A percentile compares a stretch with the other conserved stretches of the same genome.
Evolutionary conservation across 441 rosid species (phyloP).

Genomic region (Populus hybrid): DNA sequence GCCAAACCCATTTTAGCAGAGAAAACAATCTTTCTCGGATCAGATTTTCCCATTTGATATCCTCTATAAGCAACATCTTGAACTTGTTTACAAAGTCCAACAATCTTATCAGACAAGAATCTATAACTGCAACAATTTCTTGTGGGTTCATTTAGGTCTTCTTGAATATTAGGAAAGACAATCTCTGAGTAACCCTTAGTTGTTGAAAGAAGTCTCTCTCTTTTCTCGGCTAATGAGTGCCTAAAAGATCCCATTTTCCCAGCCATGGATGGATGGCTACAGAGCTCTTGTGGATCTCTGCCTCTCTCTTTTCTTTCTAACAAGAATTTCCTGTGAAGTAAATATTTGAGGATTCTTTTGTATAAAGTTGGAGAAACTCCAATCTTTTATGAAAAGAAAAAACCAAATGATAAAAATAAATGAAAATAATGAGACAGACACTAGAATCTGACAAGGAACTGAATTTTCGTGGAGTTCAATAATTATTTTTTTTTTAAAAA

Average conservation of each 20-base stretch:
- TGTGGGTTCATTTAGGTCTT: constrained; percentile 21
- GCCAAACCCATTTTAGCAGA: constrained; percentile 75
- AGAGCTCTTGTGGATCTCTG: not conserved
- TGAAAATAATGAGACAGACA: too few relatives aligned
- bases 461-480: too few relatives aligned
- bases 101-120: constrained; percentile 39
- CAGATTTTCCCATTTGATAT: constrained; percentile 77
- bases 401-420: too few relatives aligned
- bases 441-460: too few relatives aligned
- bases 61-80: constrained; percentile 31
- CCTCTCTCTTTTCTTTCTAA: not conserved
- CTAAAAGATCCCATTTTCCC: constrained; percentile 52
- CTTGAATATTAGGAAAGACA: constrained; percentile 29
- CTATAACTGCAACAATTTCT: constrained; percentile 39
- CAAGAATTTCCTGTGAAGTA: not conserved
- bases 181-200: constrained; percentile 45
- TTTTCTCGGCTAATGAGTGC: constrained; percentile 35
- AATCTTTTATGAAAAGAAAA: too few relatives aligned
- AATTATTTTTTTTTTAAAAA: too few relatives aligned
- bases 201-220: constrained; percentile 46
- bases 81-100: constrained; percentile 34
- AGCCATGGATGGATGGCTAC: constrained; percentile 26
- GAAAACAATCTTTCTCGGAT: constrained; percentile 75
- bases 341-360: too few relatives aligned
- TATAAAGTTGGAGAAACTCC: too few relatives aligned